Base-by-base conservation (phyloP, 1,284 basidiomycete species). In the Tylopilus sp. region DNA sequence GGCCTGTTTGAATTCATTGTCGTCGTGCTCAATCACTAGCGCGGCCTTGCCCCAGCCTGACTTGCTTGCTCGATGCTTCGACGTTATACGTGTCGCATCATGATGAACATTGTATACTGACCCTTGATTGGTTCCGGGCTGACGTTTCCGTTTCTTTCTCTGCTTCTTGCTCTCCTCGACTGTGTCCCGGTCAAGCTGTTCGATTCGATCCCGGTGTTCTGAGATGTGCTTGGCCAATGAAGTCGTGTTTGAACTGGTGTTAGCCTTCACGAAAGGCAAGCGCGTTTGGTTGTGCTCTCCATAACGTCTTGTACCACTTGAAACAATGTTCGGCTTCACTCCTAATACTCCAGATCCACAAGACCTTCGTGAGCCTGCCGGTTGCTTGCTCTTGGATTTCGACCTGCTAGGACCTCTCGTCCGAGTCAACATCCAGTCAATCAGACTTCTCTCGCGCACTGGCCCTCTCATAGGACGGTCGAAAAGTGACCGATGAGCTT, bases 371-470 rank as follows among this genome's bases (percentile, higher is more conserved):
- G 50, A 33, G 23, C 35, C 26, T 11, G 29, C 19, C 11, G 40
- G 26, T 38, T 46, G 44, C 35, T 52, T 58, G 6, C 11, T 13
- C 38, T 46, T 55, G 49, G 41, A 39, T 44, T 52, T 56, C 29
- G 44, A 51, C 42, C 45, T 52, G 13, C 61, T 65, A 40, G 71
- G 54, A 28, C 56, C 66, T 31, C 70, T 68, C 6, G 71, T 71
- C 46, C 71, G 70, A n/a, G 65, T 67, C 38, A 82, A 53, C 81
- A 83, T 83, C 63, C 74, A 79, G 52, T 83, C 78, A 44, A 83
- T 81, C 36, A 81, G 59, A 55, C 71, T 74, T 52, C 68, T 70
- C 49, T 77, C 73, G 37, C 61, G 69, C 11, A 48, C 52, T 26
- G 60, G 60, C 2, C 50, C 56, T 31, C 57, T 61, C 35, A 51